phyloP scores from a whole-genome alignment of 805 yeast species.

The Debaryomyces tyrocola region DNA sequence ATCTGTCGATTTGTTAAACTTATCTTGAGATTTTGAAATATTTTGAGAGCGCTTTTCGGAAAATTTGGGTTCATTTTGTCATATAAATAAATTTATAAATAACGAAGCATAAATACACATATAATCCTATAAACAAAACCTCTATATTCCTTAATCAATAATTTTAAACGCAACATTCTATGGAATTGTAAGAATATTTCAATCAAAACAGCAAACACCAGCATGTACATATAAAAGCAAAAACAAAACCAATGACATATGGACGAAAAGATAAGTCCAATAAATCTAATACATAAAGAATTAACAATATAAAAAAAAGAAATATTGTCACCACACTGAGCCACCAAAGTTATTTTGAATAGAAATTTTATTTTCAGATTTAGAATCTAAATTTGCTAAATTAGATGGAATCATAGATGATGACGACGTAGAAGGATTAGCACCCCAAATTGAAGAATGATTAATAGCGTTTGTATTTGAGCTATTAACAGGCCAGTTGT shows the following conservation, averaged over 20 bases:
- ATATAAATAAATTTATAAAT: background rate
- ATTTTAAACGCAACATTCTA: background rate
- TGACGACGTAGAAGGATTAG: constrained; percentile 6
- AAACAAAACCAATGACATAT: background rate
- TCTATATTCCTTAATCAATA: background rate
- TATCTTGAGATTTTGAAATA: background rate
- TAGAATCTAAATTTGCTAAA: background rate
- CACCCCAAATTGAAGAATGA: constrained; percentile 25
- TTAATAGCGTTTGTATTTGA: background rate
- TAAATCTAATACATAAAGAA: too few species aligned
- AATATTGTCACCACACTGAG: constrained; percentile 17
- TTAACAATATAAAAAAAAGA: background rate
- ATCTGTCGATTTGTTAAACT: background rate
- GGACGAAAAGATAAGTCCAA: too few species aligned
- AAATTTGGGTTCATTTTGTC: background rate
- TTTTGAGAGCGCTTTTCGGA: background rate
- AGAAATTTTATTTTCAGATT: constrained; percentile 1
- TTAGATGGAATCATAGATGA: background rate
- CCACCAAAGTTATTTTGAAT: constrained; percentile 12
- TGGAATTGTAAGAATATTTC: background rate
- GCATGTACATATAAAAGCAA: constrained; percentile 3
- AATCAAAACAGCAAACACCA: too few species aligned
- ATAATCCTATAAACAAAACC: constrained; percentile 2
- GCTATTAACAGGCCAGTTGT: constrained; percentile 12
- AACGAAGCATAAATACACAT: constrained; percentile 3